phyloP scores from a whole-genome alignment of 371 early-diverging fungal species.

The Rhizomucor pusillus region DNA sequence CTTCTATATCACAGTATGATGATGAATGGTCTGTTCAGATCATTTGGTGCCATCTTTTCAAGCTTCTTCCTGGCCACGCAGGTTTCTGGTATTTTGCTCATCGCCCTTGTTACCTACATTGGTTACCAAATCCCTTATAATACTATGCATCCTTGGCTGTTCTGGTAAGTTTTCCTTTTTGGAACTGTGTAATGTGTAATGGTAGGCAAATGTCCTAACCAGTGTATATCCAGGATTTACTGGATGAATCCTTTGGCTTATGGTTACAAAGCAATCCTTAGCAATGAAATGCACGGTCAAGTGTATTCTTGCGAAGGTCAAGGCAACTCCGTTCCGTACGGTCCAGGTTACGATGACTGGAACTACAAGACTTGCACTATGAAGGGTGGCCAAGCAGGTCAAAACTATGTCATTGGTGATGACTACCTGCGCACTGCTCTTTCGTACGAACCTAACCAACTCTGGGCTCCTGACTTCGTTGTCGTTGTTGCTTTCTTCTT shows the following conservation, averaged over 20 bases:
- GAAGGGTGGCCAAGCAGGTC: conserved; percentile 54
- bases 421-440: conserved; percentile 65
- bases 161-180: conserved; percentile 32
- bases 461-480: conserved; percentile 40
- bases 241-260: conserved; percentile 75
- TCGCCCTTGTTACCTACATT: conserved; percentile 48
- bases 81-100: conserved; percentile 42
- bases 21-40: conserved; percentile 47
- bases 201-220: neutral
- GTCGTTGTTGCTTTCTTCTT: conserved; percentile 44
- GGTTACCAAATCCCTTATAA: conserved; percentile 44
- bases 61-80: conserved; percentile 48
- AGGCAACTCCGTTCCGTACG: conserved; percentile 54
- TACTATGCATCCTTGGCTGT: conserved; percentile 53
- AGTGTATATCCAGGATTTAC: conserved; percentile 55
- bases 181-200: neutral
- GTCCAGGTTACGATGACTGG: conserved; percentile 50
- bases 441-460: conserved; percentile 19
- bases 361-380: conserved; percentile 63
- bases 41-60: conserved; percentile 44
- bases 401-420: conserved; percentile 51
- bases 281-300: conserved; percentile 72
- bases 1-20: no score
- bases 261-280: conserved; percentile 65
- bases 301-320: conserved; percentile 48